Conservation (phyloP, 768 basidiomycete genomes). For the Solioccasus polychromus region DNA sequence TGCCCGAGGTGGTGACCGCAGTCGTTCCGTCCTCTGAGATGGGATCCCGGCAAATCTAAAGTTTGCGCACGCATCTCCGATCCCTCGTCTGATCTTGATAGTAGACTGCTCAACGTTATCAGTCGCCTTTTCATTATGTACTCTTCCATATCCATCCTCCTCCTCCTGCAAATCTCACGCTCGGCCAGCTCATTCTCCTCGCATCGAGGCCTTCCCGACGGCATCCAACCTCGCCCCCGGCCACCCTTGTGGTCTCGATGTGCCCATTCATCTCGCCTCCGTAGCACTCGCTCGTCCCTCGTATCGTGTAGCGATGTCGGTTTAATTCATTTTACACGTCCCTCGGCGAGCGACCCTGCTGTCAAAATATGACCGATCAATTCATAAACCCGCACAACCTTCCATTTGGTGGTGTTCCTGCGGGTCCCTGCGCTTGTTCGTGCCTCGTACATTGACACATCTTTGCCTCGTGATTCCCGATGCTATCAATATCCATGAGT, state of each 20-base stretch:
- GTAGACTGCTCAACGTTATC: conserved; percentile 29
- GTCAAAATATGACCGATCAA: conserved; percentile 21
- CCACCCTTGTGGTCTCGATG: conserved; percentile 12
- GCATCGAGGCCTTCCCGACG: too few relatives aligned
- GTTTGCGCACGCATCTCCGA: conserved; percentile 33
- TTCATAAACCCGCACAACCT: conserved; percentile 25
- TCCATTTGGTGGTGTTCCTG: conserved; percentile 25
- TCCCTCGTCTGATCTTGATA: conserved; percentile 28
- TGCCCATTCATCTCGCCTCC: conserved; percentile 23
- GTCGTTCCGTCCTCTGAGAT: conserved; percentile 4
- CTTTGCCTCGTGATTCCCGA: conserved; percentile 18
- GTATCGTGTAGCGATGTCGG: too few relatives aligned
- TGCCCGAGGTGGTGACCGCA: conserved; percentile 17
- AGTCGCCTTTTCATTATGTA: conserved; percentile 25
- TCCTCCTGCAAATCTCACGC: conserved; percentile 30
- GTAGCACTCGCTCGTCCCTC: too few relatives aligned
- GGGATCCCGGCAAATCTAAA: conserved; percentile 30
- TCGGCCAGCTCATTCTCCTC: conserved; percentile 1
- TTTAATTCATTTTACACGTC: conserved; percentile 24
- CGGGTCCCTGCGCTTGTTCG: conserved; percentile 16
- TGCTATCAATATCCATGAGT: conserved; percentile 21
- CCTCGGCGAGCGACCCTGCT: conserved; percentile 17
- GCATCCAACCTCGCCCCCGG: conserved; percentile 10
- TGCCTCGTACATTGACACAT: conserved; percentile 17
- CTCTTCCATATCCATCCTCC: conserved; percentile 14